These are phyloP conservation scores for Scedosporium minutisporum DNA, from an alignment of 2,329 filamentous ascomycete genomes.

Conservation along the genomic window DNA sequence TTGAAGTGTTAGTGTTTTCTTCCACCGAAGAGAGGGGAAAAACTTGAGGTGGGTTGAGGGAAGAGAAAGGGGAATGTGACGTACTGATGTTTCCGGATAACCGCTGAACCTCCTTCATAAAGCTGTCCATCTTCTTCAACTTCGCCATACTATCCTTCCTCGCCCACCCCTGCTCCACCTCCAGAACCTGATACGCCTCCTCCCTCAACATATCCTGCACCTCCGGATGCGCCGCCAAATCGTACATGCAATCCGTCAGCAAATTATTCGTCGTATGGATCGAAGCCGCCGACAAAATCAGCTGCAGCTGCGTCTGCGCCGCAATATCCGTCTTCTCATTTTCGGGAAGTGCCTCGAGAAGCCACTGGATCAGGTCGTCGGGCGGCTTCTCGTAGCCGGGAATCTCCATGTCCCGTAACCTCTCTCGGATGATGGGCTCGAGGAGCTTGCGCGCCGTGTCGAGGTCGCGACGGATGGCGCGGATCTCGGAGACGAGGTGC, in stretches of 20 bases:
- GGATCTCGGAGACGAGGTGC: constrained; percentile 35
- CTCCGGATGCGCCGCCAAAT: constrained; percentile 37
- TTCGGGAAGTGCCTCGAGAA: constrained; percentile 29
- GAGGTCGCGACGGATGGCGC: constrained; percentile 33
- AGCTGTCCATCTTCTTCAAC: constrained; percentile 37
- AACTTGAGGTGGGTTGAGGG: neutral
- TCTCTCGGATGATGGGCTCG: constrained; percentile 34
- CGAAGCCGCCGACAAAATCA: constrained; percentile 33
- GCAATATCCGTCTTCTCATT: constrained; percentile 26
- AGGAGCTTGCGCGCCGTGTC: constrained; percentile 32
- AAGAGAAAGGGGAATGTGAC: constrained; percentile 7
- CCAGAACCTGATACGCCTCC: constrained; percentile 34
- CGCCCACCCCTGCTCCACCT: constrained; percentile 29
- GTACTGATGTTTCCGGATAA: constrained; percentile 32
- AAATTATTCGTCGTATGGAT: constrained; percentile 36
- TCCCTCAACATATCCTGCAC: constrained; percentile 36
- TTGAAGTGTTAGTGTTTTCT: constrained; percentile 11
- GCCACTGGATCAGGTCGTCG: constrained; percentile 36
- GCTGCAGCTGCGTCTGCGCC: constrained; percentile 30
- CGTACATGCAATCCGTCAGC: constrained; percentile 38
- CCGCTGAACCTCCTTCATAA: constrained; percentile 35
- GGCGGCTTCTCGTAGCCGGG: constrained; percentile 23
- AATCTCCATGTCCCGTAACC: constrained; percentile 29
- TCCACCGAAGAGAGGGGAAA: neutral
- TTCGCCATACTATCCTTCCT: constrained; percentile 32